These are phyloP conservation scores for Botrytis hyacinthi DNA, from an alignment of 2,329 filamentous ascomycete species.

Conservation along the genomic window DNA sequence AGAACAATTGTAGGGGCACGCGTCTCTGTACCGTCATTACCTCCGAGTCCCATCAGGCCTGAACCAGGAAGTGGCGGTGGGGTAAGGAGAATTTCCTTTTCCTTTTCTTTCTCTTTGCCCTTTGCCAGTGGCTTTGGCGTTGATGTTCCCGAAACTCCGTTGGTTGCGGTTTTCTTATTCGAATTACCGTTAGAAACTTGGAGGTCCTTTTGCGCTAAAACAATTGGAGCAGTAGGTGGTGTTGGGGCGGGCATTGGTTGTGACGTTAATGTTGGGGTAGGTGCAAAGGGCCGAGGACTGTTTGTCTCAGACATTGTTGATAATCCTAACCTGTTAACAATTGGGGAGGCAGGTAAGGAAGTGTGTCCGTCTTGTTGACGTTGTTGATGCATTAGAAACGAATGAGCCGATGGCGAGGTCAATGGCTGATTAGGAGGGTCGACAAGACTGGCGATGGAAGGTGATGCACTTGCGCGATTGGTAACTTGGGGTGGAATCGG, in stretches of 20 bases:
- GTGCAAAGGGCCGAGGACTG: constrained; percentile 1
- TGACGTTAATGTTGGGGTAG: constrained; percentile 13
- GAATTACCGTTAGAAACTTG: constrained; percentile 17
- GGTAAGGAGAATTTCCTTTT: constrained; percentile 35
- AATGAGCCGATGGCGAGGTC: constrained; percentile 37
- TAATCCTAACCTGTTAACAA: constrained; percentile 32
- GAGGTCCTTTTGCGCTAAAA: constrained; percentile 2
- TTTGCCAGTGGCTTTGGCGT: constrained; percentile 56
- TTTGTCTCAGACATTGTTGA: constrained; percentile 20
- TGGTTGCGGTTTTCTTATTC: constrained; percentile 43
- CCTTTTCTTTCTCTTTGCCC: constrained; percentile 38
- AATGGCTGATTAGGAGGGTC: constrained; percentile 56
- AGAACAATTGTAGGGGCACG: constrained; percentile 77
- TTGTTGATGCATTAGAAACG: constrained; percentile 39
- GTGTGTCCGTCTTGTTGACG: constrained; percentile 29
- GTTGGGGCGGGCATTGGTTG: constrained; percentile 10
- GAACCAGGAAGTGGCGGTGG: constrained; percentile 60
- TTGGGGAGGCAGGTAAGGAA: constrained; percentile 38
- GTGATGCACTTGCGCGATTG: constrained; percentile 81
- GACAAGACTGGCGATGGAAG: constrained; percentile 87
- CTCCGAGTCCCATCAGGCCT: constrained; percentile 60
- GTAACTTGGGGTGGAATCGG: constrained; percentile 45
- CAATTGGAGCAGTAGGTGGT: constrained; percentile 16
- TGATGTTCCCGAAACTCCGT: constrained; percentile 48
- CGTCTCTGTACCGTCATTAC: constrained; percentile 53